Percentiles rank a stretch among this genome's conserved stretches.
Evolutionary conservation across 768 basidiomycete species (phyloP).

Genomic region (Rhodotorula taiwanensis): DNA sequence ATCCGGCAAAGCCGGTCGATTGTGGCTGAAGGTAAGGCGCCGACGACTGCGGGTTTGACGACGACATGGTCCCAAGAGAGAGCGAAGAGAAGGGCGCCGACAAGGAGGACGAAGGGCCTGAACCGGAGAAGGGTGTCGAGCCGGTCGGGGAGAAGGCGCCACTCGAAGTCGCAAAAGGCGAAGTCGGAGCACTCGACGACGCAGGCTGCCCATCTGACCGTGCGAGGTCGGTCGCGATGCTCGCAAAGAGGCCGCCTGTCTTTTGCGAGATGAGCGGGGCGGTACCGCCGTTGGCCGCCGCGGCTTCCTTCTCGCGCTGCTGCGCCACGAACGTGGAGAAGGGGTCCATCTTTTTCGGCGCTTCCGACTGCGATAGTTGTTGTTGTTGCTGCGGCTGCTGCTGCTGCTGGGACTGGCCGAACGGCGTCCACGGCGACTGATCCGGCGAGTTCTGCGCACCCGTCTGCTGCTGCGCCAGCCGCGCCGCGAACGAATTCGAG

Average conservation of each 20-base stretch:
- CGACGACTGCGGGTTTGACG: not conserved
- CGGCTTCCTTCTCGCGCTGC: slow-evolving; percentile 26
- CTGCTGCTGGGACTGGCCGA: not conserved
- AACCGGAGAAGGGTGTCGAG: not conserved
- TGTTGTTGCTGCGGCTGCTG: not conserved
- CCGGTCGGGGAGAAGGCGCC: not conserved
- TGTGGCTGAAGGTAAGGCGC: slow-evolving; percentile 16
- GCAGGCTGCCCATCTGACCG: not conserved
- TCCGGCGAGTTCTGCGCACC: not conserved
- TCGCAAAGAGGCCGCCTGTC: slow-evolving; percentile 35
- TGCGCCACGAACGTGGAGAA: slow-evolving; percentile 28
- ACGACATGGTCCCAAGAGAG: slow-evolving; percentile 2
- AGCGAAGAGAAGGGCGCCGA: slow-evolving; percentile 7
- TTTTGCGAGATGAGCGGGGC: slow-evolving; percentile 39
- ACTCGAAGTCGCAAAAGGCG: not conserved
- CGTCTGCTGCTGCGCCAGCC: slow-evolving; percentile 19
- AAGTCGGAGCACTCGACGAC: not conserved
- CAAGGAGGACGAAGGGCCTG: not conserved
- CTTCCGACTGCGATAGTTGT: slow-evolving; percentile 1
- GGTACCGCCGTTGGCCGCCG: slow-evolving; percentile 28
- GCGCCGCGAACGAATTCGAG: slow-evolving; percentile 46
- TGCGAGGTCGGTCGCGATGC: slow-evolving; percentile 37
- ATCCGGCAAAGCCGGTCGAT: slow-evolving; percentile 27
- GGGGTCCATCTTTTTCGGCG: slow-evolving; percentile 22
- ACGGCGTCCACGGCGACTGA: slow-evolving; percentile 9